A percentile compares a stretch with the other conserved stretches of the same genome.
Conservation (phyloP, 192 early-diverging fungal species). For the Diversispora epigaea region DNA sequence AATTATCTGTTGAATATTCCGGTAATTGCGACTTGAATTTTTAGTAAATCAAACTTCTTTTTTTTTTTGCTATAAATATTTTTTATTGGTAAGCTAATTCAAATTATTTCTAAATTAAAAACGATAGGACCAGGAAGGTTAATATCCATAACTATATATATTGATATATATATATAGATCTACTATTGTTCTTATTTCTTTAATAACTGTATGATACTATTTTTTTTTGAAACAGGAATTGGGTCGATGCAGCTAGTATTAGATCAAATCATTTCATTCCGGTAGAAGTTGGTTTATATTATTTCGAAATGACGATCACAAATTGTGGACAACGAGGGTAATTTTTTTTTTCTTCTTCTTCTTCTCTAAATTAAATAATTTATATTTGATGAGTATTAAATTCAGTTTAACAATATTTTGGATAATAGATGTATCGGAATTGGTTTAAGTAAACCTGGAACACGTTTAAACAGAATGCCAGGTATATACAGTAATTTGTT, state of each 20-base stretch:
- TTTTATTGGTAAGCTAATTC: too few species aligned
- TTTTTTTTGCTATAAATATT: too few species aligned
- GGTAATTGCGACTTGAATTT: too few species aligned
- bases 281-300: conserved; percentile 80
- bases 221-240: conserved; percentile 37
- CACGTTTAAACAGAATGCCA: conserved; percentile 68
- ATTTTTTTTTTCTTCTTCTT: neutral
- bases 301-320: conserved; percentile 83
- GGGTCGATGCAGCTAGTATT: conserved; percentile 79
- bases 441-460: conserved; percentile 62
- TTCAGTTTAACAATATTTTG: conserved; percentile 3
- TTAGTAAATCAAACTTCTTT: too few species aligned
- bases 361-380: neutral
- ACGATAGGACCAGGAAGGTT: conserved; percentile 47
- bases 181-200: too few species aligned
- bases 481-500: conserved; percentile 49
- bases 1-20: neutral
- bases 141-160: too few species aligned
- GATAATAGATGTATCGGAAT: conserved; percentile 71
- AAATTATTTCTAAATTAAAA: too few species aligned
- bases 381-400: neutral
- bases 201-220: too few species aligned
- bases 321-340: conserved; percentile 84
- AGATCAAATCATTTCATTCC: conserved; percentile 80
- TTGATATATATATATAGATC: too few species aligned